Evolutionary conservation across 2,329 filamentous ascomycete species (phyloP).

Genomic region (Pestalotiopsis sp.): DNA sequence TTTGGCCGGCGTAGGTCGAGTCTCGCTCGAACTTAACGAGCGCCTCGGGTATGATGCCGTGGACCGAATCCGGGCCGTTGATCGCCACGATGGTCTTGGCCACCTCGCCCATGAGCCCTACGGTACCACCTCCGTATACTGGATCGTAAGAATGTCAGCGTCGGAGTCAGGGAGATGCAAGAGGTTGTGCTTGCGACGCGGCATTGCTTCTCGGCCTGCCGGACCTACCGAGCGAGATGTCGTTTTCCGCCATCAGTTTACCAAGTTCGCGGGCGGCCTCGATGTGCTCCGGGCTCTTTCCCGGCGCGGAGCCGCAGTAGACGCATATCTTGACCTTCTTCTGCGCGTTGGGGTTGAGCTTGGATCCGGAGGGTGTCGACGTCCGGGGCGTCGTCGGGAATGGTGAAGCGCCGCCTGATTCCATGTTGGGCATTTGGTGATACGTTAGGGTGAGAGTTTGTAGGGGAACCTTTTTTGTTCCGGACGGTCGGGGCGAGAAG

Average conservation of each 20-base stretch:
- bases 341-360: slow-evolving; percentile 31
- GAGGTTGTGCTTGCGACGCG: neutral
- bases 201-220: neutral
- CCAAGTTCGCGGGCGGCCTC: slow-evolving; percentile 78
- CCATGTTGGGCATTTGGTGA: slow-evolving; percentile 30
- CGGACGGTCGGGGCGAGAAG: neutral
- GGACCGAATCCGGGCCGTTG: slow-evolving; percentile 78
- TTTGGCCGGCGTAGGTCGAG: slow-evolving; percentile 50
- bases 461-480: neutral
- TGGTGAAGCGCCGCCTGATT: slow-evolving; percentile 41
- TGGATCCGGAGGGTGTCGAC: slow-evolving; percentile 26
- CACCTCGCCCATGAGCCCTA: slow-evolving; percentile 93
- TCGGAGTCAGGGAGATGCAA: neutral
- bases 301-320: slow-evolving; percentile 85
- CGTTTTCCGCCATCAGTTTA: slow-evolving; percentile 69
- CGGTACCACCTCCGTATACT: slow-evolving; percentile 95
- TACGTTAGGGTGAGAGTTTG: neutral
- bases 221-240: slow-evolving; percentile 70
- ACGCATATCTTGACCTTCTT: slow-evolving; percentile 76
- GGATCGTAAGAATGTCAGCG: neutral
- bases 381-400: slow-evolving; percentile 28
- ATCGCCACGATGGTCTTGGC: slow-evolving; percentile 84
- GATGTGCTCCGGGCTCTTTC: slow-evolving; percentile 73
- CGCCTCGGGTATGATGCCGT: slow-evolving; percentile 90
- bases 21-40: slow-evolving; percentile 79